phyloP scores from a whole-genome alignment of 352 stramenopile species.

The Globisporangium heterothallicum region DNA sequence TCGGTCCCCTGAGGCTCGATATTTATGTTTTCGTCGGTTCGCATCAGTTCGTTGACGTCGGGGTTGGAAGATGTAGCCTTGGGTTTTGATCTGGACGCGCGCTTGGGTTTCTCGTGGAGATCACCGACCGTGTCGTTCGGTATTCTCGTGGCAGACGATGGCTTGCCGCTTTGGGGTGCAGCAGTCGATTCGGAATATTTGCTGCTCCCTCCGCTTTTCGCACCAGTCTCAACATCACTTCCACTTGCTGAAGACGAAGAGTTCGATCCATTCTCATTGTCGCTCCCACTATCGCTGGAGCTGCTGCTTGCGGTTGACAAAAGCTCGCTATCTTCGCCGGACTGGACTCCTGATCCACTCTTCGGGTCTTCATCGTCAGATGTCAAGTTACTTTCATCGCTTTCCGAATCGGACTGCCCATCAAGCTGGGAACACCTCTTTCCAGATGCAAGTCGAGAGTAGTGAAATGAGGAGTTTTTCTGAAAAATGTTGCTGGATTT shows the following conservation, averaged over 20 bases:
- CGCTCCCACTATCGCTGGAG: conserved; percentile 56
- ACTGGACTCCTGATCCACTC: conserved; percentile 27
- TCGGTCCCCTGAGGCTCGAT: conserved; percentile 41
- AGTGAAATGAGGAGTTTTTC: conserved; percentile 24
- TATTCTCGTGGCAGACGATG: not conserved
- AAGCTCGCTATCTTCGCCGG: conserved; percentile 29
- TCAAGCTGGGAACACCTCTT: conserved; percentile 36
- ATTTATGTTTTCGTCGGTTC: conserved; percentile 46
- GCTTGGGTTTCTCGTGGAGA: conserved; percentile 1
- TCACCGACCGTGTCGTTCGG: conserved; percentile 3
- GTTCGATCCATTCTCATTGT: conserved; percentile 33
- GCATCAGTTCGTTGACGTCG: conserved; percentile 73
- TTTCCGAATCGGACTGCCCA: conserved; percentile 54
- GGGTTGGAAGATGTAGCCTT: conserved; percentile 20
- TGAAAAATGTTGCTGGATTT: conserved; percentile 32
- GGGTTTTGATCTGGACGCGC: conserved; percentile 9
- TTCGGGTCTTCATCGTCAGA: conserved; percentile 45
- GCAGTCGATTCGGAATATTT: not conserved
- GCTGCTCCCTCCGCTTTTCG: conserved; percentile 2
- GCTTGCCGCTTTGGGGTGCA: not conserved
- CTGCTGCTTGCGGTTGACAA: conserved; percentile 41
- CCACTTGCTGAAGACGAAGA: conserved; percentile 30
- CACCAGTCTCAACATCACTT: conserved; percentile 28
- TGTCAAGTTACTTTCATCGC: conserved; percentile 35
- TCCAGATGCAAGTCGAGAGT: conserved; percentile 13